These are phyloP conservation scores for Pseudonitzschia multiseries DNA, from an alignment of 108 stramenopile species.

Conservation along the genomic window DNA sequence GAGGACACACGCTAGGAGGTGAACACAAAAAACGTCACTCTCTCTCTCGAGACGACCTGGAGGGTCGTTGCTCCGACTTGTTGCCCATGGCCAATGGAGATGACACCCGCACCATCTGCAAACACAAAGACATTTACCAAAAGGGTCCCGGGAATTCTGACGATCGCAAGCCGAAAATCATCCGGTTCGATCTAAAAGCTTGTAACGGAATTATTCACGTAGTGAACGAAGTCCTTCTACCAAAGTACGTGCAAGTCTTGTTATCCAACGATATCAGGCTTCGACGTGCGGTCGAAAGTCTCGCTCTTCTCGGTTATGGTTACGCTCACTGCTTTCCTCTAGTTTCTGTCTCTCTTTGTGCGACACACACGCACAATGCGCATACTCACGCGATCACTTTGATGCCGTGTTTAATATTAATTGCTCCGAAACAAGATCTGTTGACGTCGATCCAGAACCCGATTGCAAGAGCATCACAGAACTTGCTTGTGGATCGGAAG, in stretches of 20 bases:
- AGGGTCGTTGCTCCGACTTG: background rate
- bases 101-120: conserved; percentile 11
- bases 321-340: background rate
- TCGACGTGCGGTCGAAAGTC: background rate
- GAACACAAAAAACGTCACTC: background rate
- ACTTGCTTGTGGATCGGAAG: background rate
- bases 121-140: background rate
- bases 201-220: conserved; percentile 13
- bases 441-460: background rate
- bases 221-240: conserved; percentile 1
- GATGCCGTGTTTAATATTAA: too few relatives aligned
- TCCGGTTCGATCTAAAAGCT: background rate
- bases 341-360: background rate
- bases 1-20: too few relatives aligned
- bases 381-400: too few relatives aligned
- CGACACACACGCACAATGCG: background rate
- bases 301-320: background rate
- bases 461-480: conserved; percentile 2
- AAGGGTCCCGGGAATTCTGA: background rate
- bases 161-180: conserved; percentile 4
- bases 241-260: background rate
- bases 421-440: too few relatives aligned
- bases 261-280: background rate
- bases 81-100: conserved; percentile 7
- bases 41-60: background rate